These are phyloP conservation scores for Hirsutella thompsonii DNA, from an alignment of 2,329 filamentous ascomycete species.

Conservation along the genomic window DNA sequence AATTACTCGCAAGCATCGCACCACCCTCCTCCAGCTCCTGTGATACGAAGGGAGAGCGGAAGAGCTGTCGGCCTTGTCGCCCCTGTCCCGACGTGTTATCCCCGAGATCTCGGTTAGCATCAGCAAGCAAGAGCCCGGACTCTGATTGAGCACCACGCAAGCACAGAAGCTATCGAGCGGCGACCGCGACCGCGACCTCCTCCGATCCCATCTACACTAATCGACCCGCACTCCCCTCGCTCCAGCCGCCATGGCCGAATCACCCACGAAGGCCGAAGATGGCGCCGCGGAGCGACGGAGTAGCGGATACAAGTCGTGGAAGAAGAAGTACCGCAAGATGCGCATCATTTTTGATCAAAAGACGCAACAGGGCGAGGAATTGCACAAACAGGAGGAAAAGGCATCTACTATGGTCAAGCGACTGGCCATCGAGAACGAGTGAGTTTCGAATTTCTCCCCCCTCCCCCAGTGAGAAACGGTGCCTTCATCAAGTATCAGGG, in stretches of 20 bases:
- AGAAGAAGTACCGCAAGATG: constrained; percentile 96
- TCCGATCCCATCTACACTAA: not conserved
- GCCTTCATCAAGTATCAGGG: too few species aligned
- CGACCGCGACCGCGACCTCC: not conserved
- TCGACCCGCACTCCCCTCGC: not conserved
- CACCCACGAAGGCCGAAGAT: constrained; percentile 29
- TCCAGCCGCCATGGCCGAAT: constrained; percentile 11
- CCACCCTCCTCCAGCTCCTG: too few species aligned
- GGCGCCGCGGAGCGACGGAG: constrained; percentile 23
- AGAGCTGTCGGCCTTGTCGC: too few species aligned
- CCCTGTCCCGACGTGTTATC: too few species aligned
- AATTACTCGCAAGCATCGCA: too few species aligned
- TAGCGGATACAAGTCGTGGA: constrained; percentile 55
- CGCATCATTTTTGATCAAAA: constrained; percentile 63
- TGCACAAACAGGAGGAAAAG: constrained; percentile 71
- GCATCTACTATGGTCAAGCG: constrained; percentile 70
- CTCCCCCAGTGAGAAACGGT: too few species aligned
- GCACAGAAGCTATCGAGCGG: too few species aligned
- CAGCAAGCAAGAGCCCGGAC: too few species aligned
- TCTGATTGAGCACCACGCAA: too few species aligned
- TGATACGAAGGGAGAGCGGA: too few species aligned
- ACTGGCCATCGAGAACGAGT: constrained; percentile 89
- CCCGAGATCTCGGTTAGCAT: too few species aligned
- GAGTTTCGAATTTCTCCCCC: constrained; percentile 19
- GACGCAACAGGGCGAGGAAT: constrained; percentile 68